Conservation (phyloP, 2,329 filamentous ascomycete genomes). For the Colletotrichum spaethianum region DNA sequence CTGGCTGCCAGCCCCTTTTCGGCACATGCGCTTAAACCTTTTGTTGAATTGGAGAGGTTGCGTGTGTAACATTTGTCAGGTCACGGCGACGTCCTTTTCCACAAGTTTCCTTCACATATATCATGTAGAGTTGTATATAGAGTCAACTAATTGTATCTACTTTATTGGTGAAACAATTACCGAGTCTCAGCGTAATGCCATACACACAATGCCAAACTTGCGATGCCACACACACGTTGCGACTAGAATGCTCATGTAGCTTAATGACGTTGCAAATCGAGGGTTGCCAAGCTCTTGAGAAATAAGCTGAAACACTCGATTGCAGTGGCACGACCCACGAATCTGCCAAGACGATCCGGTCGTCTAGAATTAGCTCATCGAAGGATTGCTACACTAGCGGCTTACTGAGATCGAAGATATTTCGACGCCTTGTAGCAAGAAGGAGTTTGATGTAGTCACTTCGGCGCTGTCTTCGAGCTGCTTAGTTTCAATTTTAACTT, state of each 20-base stretch:
- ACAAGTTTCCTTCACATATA: conserved; percentile 8
- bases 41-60: neutral
- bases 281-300: neutral
- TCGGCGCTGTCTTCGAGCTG: neutral
- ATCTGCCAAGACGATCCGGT: neutral
- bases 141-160: conserved; percentile 26
- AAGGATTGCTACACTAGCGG: no score
- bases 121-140: conserved; percentile 19
- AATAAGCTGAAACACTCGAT: neutral
- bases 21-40: conserved; percentile 27
- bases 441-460: conserved; percentile 17
- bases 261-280: neutral
- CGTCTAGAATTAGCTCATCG: neutral
- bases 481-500: neutral
- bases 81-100: neutral
- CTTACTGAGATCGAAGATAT: conserved; percentile 48
- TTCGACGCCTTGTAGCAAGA: conserved; percentile 49
- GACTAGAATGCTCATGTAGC: rapidly evolving
- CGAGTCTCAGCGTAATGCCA: neutral
- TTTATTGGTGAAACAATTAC: conserved; percentile 15
- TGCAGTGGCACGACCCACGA: neutral
- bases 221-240: neutral
- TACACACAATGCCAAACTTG: no score
- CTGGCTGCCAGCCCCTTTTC: conserved; percentile 38
- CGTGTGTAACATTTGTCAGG: neutral